phyloP scores from a whole-genome alignment of 805 yeast genomes.

The Nakazawaea wyomingensis region DNA sequence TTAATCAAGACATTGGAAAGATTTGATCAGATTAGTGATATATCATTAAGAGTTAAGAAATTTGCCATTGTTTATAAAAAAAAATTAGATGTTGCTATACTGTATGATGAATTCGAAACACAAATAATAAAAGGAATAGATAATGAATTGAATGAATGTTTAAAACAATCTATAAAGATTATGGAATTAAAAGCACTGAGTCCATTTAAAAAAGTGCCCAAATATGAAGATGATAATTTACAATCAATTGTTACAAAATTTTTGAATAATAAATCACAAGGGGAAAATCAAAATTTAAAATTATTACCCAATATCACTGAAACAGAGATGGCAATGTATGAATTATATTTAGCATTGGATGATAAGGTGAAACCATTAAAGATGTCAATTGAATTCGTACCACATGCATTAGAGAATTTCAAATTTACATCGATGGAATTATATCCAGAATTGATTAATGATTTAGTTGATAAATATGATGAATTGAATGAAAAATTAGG shows the following conservation, averaged over 20 bases:
- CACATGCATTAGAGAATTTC: slow-evolving; percentile 42
- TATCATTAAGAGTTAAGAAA: slow-evolving; percentile 22
- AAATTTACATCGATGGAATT: slow-evolving; percentile 22
- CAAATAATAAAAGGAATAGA: slow-evolving; percentile 38
- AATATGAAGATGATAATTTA: slow-evolving; percentile 24
- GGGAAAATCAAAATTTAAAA: too few relatives aligned
- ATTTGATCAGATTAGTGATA: slow-evolving; percentile 29
- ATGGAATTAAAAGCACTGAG: slow-evolving; percentile 34
- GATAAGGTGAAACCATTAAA: slow-evolving; percentile 43
- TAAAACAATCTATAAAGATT: slow-evolving; percentile 29
- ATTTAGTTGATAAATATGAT: slow-evolving; percentile 34
- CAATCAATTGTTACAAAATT: background rate
- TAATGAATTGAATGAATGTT: slow-evolving; percentile 32
- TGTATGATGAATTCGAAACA: slow-evolving; percentile 37
- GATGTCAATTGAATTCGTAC: slow-evolving; percentile 48
- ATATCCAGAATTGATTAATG: slow-evolving; percentile 27
- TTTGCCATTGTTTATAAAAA: slow-evolving; percentile 24
- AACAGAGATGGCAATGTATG: slow-evolving; percentile 34
- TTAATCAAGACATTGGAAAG: slow-evolving; percentile 22
- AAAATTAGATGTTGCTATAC: slow-evolving; percentile 34
- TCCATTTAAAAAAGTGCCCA: slow-evolving; percentile 35
- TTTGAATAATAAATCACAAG: background rate
- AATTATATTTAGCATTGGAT: slow-evolving; percentile 36
- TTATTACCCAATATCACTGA: slow-evolving; percentile 36
- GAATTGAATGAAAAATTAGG: slow-evolving; percentile 34